Base-by-base conservation (phyloP, 2,329 filamentous ascomycete genomes). In the Myriosclerotinia duriaeana region DNA sequence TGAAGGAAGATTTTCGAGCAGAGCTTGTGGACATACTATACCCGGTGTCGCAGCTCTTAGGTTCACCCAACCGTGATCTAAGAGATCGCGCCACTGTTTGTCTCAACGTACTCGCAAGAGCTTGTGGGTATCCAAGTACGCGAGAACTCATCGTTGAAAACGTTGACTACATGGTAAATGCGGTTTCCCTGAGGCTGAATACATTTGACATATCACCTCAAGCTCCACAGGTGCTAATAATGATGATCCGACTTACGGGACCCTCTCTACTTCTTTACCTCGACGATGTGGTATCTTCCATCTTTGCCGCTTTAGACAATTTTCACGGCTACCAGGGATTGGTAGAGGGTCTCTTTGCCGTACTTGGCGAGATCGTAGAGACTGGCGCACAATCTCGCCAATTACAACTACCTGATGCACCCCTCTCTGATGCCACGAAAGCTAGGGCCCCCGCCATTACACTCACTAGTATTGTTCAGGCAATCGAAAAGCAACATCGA, bases 101-200 rank as follows among this genome's bases (percentile, higher is more conserved):
- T 46, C 82, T 99, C 17, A 95, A 97, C 74, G 86, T 87, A 22
- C 81, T 97, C n/a, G 89, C 94, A 0, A 75, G 78, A 2, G 84
- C 89, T 0, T 97, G 92, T 73, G 87, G 85, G 2, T 99, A 98
- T 73, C 69, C 75, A 0, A 88, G 84, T 72, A 89, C 94, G 5
- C 89, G 89, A 36, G 87, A 91, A 20, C 81, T 99, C 70, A 89
- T 99, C 50, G 85, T 98, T 38, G 87, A 90, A 63, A 99, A 99
- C 69, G 93, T 92, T 20, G 95, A 99, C 77, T 99, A 99, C 76
- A 90, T 99, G 78, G 89, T 98, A 68, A 98, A 98, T 75, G 92
- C 95, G 0, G 87, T 99, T 20, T 92, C 91, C 0, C 79, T 98
- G 68, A 91, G 93, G 69, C 84, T 99, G 9, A 97, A 97, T 73